These are phyloP conservation scores for Corymbia calophylla DNA, from an alignment of 441 rosid genomes.

Conservation along the genomic window DNA sequence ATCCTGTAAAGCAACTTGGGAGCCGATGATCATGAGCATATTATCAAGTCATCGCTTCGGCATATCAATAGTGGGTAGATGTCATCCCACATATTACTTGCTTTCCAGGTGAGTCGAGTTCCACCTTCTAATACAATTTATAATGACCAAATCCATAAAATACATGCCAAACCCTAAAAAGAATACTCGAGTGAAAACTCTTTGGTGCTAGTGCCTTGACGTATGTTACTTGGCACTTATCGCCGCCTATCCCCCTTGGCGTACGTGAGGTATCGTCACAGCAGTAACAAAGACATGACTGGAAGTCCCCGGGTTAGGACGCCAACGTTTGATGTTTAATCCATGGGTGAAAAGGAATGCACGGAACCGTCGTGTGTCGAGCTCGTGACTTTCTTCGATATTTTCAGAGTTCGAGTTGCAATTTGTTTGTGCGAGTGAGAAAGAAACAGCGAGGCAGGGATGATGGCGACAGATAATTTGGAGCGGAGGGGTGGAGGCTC, in stretches of 20 bases:
- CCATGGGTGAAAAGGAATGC: not conserved
- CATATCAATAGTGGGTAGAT: not conserved
- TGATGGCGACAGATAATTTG: not conserved
- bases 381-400: not conserved
- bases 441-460: not conserved
- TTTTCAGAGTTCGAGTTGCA: not conserved
- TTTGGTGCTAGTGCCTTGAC: not conserved
- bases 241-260: not conserved
- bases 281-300: not conserved
- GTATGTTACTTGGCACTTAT: not conserved
- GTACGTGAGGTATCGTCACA: not conserved
- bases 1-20: not conserved
- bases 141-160: not conserved
- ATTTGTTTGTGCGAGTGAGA: not conserved
- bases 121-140: not conserved
- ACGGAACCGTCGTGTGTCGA: not conserved
- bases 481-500: not conserved
- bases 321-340: not conserved
- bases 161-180: not conserved
- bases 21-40: not conserved
- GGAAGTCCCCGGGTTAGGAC: not conserved
- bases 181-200: not conserved
- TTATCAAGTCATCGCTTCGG: not conserved
- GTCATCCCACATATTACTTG: not conserved
- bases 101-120: accelerated